Evolutionary conservation across 2,329 filamentous ascomycete genomes (phyloP), one percentile per base, ranked within the genome.

Genomic region (Phialocephala subalpina): DNA sequence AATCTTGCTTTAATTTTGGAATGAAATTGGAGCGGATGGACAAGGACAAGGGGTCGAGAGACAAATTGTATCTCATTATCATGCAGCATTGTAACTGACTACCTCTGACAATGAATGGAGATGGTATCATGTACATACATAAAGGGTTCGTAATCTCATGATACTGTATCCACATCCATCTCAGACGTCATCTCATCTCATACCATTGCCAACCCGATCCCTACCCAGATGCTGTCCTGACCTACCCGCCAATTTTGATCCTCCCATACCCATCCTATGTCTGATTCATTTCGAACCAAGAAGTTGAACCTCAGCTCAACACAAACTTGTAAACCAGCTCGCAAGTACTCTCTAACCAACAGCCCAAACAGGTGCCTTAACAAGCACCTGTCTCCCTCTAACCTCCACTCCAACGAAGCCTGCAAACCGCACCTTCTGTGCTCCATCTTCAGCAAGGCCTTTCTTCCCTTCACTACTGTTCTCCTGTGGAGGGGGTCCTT

Each of bases 361-460:
- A 12, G 84, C 84, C 88, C 88, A 95, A 36, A 94, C 89, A 16
- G 92, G 91, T 22, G 92, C 90, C 80, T 93, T 93, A 67, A 88
- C 81, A 73, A 95, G 80, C 57, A 94, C 89, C 78, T 92, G 92
- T 66, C 91, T 86, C 25, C 91, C 91, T 69, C 90, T 83, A 8
- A 95, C 91, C 78, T 94, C 92, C 84, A 20, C 68, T 12, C 68
- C 87, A 64, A 94, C 79, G 76, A 94, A 95, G 5, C 89, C 90
- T 1, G 92, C 89, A 77, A 94, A 91, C 49, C 92, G 87, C 63
- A 95, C 87, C 70, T 87, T 89, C 64, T 78, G 73, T 58, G 70
- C 60, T 40, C 74, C 72, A 69, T 78, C 75, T 61, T 77, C 74
- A 22, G 62, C 67, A 36, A 64, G 67, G 33, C 62, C 58, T 60